Conservation (phyloP, 257 asterid genomes). For the Gardenia jasminoides region DNA sequence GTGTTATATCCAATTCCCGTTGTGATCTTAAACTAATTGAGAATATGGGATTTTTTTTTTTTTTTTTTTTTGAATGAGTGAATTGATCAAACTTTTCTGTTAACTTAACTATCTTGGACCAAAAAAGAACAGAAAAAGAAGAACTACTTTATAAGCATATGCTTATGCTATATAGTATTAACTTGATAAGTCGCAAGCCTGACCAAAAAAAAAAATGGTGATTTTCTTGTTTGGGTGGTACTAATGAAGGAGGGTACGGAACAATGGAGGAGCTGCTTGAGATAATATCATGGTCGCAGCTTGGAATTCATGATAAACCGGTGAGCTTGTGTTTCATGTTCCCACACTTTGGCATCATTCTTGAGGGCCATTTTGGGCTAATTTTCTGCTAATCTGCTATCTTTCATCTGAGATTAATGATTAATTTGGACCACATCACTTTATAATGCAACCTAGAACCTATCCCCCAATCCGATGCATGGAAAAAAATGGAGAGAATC, state of each 20-base stretch:
- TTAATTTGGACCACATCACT: background rate
- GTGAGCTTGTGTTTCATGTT: conserved; percentile 15
- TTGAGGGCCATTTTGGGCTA: background rate
- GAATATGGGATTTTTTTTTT: background rate
- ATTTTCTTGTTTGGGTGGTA: background rate
- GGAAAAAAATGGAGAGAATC: background rate
- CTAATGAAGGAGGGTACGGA: conserved; percentile 59
- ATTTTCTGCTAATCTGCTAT: background rate
- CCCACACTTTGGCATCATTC: background rate
- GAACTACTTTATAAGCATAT: no score
- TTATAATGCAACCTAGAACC: background rate
- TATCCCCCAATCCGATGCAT: background rate
- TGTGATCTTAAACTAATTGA: background rate
- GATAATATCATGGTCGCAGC: conserved; percentile 59
- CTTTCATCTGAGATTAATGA: background rate
- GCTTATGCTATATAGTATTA: no score
- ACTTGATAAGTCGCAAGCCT: no score
- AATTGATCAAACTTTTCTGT: no score
- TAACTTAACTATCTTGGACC: background rate
- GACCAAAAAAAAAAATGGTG: background rate
- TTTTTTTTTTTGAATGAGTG: background rate
- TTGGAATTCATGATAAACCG: conserved; percentile 49
- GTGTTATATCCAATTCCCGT: no score
- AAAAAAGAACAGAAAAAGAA: no score
- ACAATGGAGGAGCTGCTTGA: conserved; percentile 71